A percentile compares a stretch with the other conserved stretches of the same genome.
These are phyloP conservation scores for Epichloe hybrida DNA, from an alignment of 2,329 filamentous ascomycete species.

Conservation along the genomic window DNA sequence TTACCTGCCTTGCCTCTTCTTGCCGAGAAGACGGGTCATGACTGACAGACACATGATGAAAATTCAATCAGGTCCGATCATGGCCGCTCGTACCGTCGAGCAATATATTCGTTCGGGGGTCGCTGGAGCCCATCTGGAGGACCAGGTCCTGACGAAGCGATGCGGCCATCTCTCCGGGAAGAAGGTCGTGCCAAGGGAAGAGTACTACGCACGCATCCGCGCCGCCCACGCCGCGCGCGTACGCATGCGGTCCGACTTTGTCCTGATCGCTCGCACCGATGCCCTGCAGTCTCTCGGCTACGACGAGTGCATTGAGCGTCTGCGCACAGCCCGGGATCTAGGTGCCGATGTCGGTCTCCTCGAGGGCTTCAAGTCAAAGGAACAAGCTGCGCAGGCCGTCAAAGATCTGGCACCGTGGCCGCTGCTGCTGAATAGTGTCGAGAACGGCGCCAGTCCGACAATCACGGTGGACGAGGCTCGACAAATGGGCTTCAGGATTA, in stretches of 20 bases:
- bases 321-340: conserved; percentile 35
- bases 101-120: conserved; percentile 41
- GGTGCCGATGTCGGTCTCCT: conserved; percentile 48
- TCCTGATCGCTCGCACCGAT: conserved; percentile 53
- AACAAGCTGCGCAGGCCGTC: conserved; percentile 34
- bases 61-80: conserved; percentile 25
- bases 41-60: neutral
- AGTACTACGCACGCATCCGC: conserved; percentile 40
- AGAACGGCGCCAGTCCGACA: conserved; percentile 41
- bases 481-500: conserved; percentile 42
- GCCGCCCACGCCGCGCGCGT: conserved; percentile 39
- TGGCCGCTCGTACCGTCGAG: conserved; percentile 38
- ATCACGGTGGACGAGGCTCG: conserved; percentile 38
- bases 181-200: conserved; percentile 38
- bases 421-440: conserved; percentile 44
- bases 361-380: conserved; percentile 40
- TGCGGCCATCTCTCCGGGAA: conserved; percentile 53
- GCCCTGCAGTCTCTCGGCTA: conserved; percentile 44
- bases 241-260: conserved; percentile 38
- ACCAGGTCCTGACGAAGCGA: conserved; percentile 51
- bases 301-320: conserved; percentile 37
- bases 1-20: neutral
- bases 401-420: conserved; percentile 34
- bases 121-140: conserved; percentile 47
- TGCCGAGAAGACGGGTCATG: neutral